These are phyloP conservation scores for Juglanconis sp. DNA, from an alignment of 2,329 filamentous ascomycete species.

Conservation along the genomic window DNA sequence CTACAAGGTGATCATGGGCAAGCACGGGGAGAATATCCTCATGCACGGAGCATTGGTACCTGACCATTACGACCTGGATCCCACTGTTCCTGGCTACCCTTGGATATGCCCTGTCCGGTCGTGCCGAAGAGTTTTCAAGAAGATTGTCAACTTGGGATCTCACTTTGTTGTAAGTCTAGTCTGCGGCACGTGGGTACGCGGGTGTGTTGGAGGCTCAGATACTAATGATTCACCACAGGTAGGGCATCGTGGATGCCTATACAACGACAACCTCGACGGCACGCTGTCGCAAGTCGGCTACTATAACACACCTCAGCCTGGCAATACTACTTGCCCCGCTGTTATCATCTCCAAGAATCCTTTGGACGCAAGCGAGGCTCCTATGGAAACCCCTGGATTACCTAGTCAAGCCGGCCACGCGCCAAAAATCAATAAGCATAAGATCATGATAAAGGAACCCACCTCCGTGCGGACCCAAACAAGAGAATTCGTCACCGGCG, in stretches of 20 bases:
- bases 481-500: not conserved
- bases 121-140: constrained; percentile 19
- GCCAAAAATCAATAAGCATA: not conserved
- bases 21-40: constrained; percentile 6
- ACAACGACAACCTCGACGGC: constrained; percentile 18
- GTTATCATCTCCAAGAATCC: constrained; percentile 6
- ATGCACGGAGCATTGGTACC: constrained; percentile 22
- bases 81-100: constrained; percentile 16
- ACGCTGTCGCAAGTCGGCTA: constrained; percentile 13
- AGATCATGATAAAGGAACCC: not conserved
- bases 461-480: not conserved
- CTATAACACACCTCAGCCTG: constrained; percentile 3
- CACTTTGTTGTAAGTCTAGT: constrained; percentile 20
- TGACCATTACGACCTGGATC: constrained; percentile 21
- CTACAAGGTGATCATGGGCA: constrained; percentile 15
- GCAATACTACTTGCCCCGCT: not conserved
- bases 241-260: constrained; percentile 7
- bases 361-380: constrained; percentile 4
- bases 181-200: not conserved
- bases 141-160: constrained; percentile 16
- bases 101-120: constrained; percentile 25
- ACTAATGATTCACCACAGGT: not conserved
- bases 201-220: not conserved
- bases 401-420: not conserved
- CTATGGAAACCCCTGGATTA: constrained; percentile 1